Conservation (phyloP, 75 land plant species). For the Ceratopteris richardii region DNA sequence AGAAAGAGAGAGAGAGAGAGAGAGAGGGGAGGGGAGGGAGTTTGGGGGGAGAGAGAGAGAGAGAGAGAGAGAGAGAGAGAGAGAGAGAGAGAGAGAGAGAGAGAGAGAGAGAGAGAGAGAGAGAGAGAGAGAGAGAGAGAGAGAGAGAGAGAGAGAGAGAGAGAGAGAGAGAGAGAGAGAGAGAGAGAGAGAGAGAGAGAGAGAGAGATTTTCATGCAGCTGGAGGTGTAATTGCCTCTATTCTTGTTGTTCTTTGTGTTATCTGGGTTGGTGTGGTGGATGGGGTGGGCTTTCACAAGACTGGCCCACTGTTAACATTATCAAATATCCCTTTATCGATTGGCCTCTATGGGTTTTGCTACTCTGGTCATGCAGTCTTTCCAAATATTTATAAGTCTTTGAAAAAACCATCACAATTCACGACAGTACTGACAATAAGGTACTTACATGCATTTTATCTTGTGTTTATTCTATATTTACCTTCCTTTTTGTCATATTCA, state of each 20-base stretch:
- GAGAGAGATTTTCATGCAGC: constrained; percentile 24
- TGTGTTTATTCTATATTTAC: no score
- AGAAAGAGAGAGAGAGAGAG: no score
- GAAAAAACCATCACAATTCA: constrained; percentile 46
- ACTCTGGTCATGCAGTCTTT: constrained; percentile 84
- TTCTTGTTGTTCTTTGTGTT: constrained; percentile 51
- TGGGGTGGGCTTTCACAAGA: constrained; percentile 34
- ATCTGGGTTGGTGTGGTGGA: constrained; percentile 74
- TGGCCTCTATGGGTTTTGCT: constrained; percentile 84
- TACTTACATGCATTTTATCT: no score
- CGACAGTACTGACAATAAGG: constrained; percentile 51
- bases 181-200: background rate
- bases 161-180: no score
- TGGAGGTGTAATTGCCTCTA: constrained; percentile 79
- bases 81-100: no score
- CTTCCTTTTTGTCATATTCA: no score
- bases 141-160: no score
- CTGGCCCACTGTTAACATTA: constrained; percentile 34
- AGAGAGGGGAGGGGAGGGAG: no score
- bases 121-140: no score
- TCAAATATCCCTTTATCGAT: constrained; percentile 58
- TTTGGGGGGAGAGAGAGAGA: no score
- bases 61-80: no score
- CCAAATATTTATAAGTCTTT: constrained; percentile 83
- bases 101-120: no score